These are phyloP conservation scores for Lasiodiplodia theobromae DNA, from an alignment of 2,329 filamentous ascomycete genomes.

Conservation along the genomic window DNA sequence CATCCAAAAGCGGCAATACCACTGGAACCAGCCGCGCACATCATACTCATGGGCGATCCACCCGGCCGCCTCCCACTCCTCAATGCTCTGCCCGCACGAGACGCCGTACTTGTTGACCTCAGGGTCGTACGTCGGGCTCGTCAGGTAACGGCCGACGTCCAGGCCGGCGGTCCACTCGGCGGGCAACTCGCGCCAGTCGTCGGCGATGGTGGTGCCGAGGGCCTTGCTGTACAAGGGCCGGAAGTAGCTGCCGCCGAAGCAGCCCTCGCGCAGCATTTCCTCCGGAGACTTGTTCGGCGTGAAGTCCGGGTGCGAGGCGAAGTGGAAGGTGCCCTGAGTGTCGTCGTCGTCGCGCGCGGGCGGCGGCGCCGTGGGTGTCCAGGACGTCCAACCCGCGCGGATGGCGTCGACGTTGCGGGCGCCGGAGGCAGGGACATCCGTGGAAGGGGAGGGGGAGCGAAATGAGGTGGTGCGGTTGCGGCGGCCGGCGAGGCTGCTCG, in stretches of 20 bases:
- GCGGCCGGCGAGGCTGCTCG: background rate
- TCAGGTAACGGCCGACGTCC: slow-evolving; percentile 50
- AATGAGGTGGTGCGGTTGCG: background rate
- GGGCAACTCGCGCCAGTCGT: slow-evolving; percentile 59
- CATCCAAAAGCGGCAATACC: slow-evolving; percentile 62
- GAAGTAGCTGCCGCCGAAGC: slow-evolving; percentile 62
- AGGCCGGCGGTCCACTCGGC: slow-evolving; percentile 53
- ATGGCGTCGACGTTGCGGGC: slow-evolving; percentile 38
- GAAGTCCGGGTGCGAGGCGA: slow-evolving; percentile 54
- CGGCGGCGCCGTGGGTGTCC: slow-evolving; percentile 48
- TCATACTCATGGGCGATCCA: slow-evolving; percentile 64
- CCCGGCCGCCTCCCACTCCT: slow-evolving; percentile 62
- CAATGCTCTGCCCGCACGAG: slow-evolving; percentile 60
- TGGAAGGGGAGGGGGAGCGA: background rate
- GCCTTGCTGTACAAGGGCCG: slow-evolving; percentile 55
- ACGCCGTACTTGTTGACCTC: slow-evolving; percentile 62
- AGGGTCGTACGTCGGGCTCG: slow-evolving; percentile 52
- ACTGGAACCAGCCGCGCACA: slow-evolving; percentile 64
- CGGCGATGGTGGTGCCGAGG: slow-evolving; percentile 51
- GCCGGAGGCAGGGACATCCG: background rate
- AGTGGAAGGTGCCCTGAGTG: slow-evolving; percentile 55
- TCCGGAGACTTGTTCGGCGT: slow-evolving; percentile 62
- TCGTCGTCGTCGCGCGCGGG: slow-evolving; percentile 50
- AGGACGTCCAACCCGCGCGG: slow-evolving; percentile 52
- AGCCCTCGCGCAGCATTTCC: slow-evolving; percentile 60